Conservation (phyloP, 768 basidiomycete species). For the Termitomyces sp. region DNA sequence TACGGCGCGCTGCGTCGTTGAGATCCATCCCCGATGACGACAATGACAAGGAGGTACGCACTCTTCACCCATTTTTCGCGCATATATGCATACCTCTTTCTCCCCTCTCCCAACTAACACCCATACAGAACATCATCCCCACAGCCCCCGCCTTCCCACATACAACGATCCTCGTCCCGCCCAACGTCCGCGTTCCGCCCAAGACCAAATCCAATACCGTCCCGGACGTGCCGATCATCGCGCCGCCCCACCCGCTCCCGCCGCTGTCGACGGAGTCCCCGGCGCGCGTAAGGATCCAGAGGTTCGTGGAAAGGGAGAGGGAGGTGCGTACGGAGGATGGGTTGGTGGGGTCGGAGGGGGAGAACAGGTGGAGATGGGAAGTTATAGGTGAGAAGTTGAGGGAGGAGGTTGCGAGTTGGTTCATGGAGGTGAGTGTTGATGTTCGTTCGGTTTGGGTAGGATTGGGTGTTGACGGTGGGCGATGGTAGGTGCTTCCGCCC, state of each 20-base stretch:
- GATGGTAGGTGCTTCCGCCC: background rate
- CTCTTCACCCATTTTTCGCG: too few species aligned
- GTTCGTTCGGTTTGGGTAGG: background rate
- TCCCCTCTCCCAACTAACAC: too few species aligned
- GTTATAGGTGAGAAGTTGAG: slow-evolving; percentile 1
- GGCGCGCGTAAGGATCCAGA: background rate
- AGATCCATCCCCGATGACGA: background rate
- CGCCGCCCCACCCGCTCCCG: background rate
- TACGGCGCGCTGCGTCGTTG: background rate
- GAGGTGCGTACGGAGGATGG: background rate
- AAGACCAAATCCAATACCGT: too few species aligned
- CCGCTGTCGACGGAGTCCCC: background rate
- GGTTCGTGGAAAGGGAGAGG: slow-evolving; percentile 1
- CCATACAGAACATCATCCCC: too few species aligned
- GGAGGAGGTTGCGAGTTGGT: background rate
- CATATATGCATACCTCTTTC: too few species aligned
- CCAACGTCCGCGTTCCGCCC: background rate
- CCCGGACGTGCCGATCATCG: background rate
- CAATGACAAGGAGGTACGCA: background rate
- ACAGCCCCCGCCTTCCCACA: background rate
- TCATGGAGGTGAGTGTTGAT: background rate
- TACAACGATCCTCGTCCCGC: background rate
- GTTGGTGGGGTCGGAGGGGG: background rate
- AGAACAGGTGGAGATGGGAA: background rate
- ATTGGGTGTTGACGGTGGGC: too few species aligned